Conservation (phyloP, 345 rosid species). For the Mallotus nudiflorus region DNA sequence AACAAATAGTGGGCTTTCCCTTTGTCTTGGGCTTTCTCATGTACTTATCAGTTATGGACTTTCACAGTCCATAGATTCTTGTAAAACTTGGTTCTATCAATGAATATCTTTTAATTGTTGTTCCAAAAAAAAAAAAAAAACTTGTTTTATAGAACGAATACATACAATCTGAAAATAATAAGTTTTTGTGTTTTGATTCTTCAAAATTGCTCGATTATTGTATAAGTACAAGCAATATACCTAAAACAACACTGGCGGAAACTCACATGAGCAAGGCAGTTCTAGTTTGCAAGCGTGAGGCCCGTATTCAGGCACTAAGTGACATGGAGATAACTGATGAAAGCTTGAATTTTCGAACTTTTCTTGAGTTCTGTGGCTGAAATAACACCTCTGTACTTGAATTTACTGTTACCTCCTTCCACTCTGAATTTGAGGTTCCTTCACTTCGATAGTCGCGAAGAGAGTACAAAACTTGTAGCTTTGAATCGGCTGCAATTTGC, state of each 20-base stretch:
- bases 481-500: conserved; percentile 64
- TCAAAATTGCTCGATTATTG: conserved; percentile 11
- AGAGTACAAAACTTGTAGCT: conserved; percentile 71
- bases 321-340: conserved; percentile 69
- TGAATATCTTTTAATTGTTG: no score
- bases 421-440: conserved; percentile 69
- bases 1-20: no score
- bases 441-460: conserved; percentile 82
- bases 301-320: conserved; percentile 54
- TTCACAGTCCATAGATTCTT: no score
- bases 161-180: background rate
- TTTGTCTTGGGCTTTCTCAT: no score
- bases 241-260: background rate
- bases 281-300: background rate
- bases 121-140: background rate
- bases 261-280: background rate
- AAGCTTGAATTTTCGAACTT: conserved; percentile 70
- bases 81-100: no score
- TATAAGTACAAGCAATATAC: background rate
- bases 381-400: conserved; percentile 79
- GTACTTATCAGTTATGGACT: no score
- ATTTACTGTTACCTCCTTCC: conserved; percentile 70
- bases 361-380: conserved; percentile 54
- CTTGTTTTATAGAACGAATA: background rate
- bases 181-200: background rate